These are phyloP conservation scores for Fusarium fujikuroi DNA, from an alignment of 2,329 filamentous ascomycete species.

Conservation along the genomic window DNA sequence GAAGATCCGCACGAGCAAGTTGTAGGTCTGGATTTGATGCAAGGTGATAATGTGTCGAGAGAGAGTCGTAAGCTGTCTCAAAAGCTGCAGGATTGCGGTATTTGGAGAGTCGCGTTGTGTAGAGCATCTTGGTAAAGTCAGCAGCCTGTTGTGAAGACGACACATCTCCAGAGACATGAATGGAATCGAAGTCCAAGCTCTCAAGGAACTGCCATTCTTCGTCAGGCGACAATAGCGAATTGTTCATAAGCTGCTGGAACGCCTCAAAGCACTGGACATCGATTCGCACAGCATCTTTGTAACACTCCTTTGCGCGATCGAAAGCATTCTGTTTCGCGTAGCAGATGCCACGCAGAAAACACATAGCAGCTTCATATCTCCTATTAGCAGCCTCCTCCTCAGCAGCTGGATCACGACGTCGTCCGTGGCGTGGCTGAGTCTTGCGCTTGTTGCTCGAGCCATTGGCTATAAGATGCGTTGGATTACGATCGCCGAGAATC, in stretches of 20 bases:
- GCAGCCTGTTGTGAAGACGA: conserved; percentile 84
- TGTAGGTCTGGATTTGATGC: conserved; percentile 88
- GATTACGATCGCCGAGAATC: conserved; percentile 91
- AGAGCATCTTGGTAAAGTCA: conserved; percentile 94
- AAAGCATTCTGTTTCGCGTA: conserved; percentile 98
- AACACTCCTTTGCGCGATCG: conserved; percentile 96
- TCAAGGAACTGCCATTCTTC: conserved; percentile 93
- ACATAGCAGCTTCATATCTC: conserved; percentile 96
- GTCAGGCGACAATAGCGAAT: conserved; percentile 87
- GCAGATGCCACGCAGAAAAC: conserved; percentile 91
- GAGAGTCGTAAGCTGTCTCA: conserved; percentile 84
- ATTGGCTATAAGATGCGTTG: conserved; percentile 83
- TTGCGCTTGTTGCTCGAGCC: conserved; percentile 53
- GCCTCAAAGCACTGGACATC: conserved; percentile 99
- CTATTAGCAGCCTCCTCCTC: conserved; percentile 79
- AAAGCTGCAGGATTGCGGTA: conserved; percentile 90
- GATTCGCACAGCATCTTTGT: conserved; percentile 96
- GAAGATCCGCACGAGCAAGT: conserved; percentile 86
- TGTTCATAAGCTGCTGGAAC: conserved; percentile 97
- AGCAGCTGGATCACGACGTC: conserved; percentile 49
- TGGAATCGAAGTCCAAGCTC: conserved; percentile 88
- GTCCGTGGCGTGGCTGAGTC: conserved; percentile 49
- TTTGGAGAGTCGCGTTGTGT: conserved; percentile 94
- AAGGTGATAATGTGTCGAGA: conserved; percentile 94
- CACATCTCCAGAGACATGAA: conserved; percentile 72